These are phyloP conservation scores for Chytridium lagenaria DNA, from an alignment of 371 early-diverging fungal genomes.

Conservation along the genomic window DNA sequence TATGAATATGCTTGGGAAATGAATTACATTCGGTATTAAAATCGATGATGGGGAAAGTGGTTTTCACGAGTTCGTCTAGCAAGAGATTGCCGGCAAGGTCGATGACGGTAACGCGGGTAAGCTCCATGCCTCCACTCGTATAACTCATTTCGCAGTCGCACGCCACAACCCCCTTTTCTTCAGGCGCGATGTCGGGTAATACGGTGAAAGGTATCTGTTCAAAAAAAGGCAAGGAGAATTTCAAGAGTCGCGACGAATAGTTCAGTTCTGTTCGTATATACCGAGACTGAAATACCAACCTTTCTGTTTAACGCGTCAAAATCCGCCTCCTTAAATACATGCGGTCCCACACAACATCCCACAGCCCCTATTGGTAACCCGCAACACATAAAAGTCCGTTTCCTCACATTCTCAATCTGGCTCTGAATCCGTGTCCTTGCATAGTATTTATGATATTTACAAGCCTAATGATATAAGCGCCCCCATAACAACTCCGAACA, in stretches of 20 bases:
- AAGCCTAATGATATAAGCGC: conserved; percentile 8
- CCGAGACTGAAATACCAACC: conserved; percentile 15
- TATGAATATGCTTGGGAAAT: background rate
- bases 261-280: background rate
- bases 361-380: background rate
- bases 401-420: background rate
- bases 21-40: conserved; percentile 67
- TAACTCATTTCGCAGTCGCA: conserved; percentile 87
- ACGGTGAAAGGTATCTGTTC: conserved; percentile 43
- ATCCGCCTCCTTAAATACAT: conserved; percentile 47
- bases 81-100: conserved; percentile 55
- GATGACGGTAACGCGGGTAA: conserved; percentile 75
- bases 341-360: conserved; percentile 48
- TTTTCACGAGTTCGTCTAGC: conserved; percentile 75
- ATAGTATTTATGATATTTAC: conserved; percentile 24
- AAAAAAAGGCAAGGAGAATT: too few species aligned
- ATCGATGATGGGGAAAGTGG: conserved; percentile 69
- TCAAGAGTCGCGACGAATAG: background rate
- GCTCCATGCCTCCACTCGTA: conserved; percentile 69
- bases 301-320: conserved; percentile 23
- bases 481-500: background rate
- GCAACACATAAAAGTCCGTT: conserved; percentile 38
- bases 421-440: background rate
- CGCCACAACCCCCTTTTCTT: conserved; percentile 50
- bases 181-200: conserved; percentile 19